These are phyloP conservation scores for Daldinia vernicosa DNA, from an alignment of 495 filamentous ascomycete genomes.

Conservation along the genomic window DNA sequence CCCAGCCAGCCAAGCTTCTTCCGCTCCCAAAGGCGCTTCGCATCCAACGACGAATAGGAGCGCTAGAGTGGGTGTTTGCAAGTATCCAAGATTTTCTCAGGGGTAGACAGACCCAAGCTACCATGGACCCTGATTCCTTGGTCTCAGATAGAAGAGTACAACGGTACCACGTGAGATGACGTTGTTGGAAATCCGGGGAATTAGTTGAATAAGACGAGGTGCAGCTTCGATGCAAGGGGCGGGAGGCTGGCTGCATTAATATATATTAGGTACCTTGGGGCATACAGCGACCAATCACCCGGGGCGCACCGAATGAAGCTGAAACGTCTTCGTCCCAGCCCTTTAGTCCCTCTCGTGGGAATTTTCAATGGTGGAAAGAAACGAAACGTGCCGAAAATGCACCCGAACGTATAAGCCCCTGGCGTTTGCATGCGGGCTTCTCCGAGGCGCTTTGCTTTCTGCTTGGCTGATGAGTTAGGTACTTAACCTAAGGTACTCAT, in stretches of 20 bases:
- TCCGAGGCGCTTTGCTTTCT: constrained; percentile 10
- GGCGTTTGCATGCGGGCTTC: not conserved
- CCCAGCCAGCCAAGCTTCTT: not conserved
- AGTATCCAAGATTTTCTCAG: not conserved
- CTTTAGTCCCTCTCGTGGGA: not conserved
- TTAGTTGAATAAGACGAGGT: not conserved
- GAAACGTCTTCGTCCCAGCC: constrained; percentile 30
- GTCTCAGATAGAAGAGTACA: constrained; percentile 17
- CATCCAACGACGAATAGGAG: not conserved
- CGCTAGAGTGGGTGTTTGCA: not conserved
- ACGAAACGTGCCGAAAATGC: not conserved
- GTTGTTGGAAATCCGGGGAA: constrained; percentile 18
- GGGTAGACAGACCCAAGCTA: not conserved
- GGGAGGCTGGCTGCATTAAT: constrained; percentile 18
- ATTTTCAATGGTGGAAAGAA: not conserved
- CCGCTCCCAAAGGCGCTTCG: not conserved
- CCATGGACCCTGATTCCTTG: not conserved
- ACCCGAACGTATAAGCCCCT: not conserved
- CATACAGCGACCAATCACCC: constrained; percentile 24
- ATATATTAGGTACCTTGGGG: constrained; percentile 4
- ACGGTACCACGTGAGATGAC: constrained; percentile 25
- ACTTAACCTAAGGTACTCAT: too few species aligned
- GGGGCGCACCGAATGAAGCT: constrained; percentile 2
- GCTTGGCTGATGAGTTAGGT: not conserved
- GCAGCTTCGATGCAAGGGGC: constrained; percentile 16